phyloP scores from a whole-genome alignment of 2,329 filamentous ascomycete genomes.

The Septoria linicola region DNA sequence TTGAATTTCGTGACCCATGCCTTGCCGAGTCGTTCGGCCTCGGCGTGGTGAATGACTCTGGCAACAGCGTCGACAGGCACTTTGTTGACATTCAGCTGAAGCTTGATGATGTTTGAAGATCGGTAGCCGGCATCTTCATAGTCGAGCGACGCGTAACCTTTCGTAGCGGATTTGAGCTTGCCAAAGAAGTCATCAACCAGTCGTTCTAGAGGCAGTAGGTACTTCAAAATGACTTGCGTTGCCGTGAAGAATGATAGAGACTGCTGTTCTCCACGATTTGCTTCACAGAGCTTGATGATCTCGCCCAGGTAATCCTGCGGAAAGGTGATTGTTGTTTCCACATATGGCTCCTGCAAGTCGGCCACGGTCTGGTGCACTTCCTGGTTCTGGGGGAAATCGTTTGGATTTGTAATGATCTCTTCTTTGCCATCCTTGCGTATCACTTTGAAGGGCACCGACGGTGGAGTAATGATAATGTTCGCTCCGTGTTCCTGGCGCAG shows the following conservation, averaged over 20 bases:
- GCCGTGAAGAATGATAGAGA: constrained; percentile 88
- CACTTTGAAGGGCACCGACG: constrained; percentile 88
- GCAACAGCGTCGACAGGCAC: constrained; percentile 89
- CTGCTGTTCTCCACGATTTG: constrained; percentile 81
- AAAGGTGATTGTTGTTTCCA: constrained; percentile 80
- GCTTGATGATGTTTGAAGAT: constrained; percentile 74
- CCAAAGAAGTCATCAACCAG: constrained; percentile 97
- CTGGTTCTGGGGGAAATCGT: constrained; percentile 78
- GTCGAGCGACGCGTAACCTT: constrained; percentile 92
- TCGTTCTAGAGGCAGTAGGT: constrained; percentile 82
- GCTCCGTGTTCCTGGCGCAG: constrained; percentile 90
- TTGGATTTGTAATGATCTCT: constrained; percentile 78
- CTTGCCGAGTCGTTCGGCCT: constrained; percentile 76
- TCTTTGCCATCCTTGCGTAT: constrained; percentile 75
- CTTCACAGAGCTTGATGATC: constrained; percentile 92
- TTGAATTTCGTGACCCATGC: constrained; percentile 96
- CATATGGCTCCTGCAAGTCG: constrained; percentile 71
- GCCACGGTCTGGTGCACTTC: constrained; percentile 54
- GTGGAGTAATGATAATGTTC: constrained; percentile 94
- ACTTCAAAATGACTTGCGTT: constrained; percentile 91
- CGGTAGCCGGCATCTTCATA: constrained; percentile 95
- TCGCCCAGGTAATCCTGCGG: constrained; percentile 92
- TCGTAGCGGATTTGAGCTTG: constrained; percentile 88
- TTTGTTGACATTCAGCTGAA: constrained; percentile 93
- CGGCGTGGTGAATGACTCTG: constrained; percentile 80